Conservation (phyloP, 306 rosid genomes). For the Boehmeria nivea region DNA sequence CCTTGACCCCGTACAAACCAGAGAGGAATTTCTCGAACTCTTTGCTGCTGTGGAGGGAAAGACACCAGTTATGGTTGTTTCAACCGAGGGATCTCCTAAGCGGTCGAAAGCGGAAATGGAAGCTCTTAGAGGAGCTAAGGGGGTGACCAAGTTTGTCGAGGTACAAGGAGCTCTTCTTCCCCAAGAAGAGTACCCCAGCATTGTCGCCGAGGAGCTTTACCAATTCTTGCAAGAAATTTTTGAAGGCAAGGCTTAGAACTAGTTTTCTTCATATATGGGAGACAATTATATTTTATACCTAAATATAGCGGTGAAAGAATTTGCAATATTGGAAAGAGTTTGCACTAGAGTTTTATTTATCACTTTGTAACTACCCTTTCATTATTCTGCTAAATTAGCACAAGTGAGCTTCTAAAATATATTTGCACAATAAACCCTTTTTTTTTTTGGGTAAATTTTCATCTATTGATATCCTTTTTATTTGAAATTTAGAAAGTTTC, state of each 20-base stretch:
- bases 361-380: no score
- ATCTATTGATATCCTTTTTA: no score
- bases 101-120: constrained; percentile 97
- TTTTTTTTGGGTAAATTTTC: no score
- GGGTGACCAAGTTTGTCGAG: constrained; percentile 83
- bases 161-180: constrained; percentile 96
- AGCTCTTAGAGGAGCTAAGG: constrained; percentile 79
- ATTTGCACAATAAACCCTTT: no score
- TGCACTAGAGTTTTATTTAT: no score
- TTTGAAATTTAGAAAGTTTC: no score
- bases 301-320: no score
- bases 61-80: constrained; percentile 62
- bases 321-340: no score
- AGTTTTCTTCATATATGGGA: no score
- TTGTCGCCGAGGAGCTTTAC: constrained; percentile 73
- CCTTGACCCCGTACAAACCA: constrained; percentile 77
- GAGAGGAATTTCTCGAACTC: constrained; percentile 74
- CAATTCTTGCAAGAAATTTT: constrained; percentile 61
- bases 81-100: constrained; percentile 72
- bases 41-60: constrained; percentile 66
- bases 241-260: constrained; percentile 12
- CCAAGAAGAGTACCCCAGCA: constrained; percentile 79
- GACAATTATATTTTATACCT: no score
- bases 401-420: no score
- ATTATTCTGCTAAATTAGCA: no score